Evolutionary conservation across 2,329 filamentous ascomycete genomes (phyloP).

Genomic region (Colletotrichum gloeosporioides): DNA sequence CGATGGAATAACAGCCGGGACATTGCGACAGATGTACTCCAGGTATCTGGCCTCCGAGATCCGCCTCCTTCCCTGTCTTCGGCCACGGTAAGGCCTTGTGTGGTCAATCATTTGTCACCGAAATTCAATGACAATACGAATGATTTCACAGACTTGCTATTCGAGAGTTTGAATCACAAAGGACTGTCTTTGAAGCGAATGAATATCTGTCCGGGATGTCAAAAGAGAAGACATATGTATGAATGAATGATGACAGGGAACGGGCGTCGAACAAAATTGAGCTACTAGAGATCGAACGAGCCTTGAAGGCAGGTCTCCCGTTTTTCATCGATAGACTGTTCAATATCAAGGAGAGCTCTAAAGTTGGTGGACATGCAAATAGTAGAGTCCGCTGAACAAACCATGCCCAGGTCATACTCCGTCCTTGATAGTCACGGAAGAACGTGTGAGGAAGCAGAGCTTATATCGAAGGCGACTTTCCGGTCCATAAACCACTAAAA

Average conservation of each 20-base stretch:
- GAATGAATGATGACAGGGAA: fast-evolving
- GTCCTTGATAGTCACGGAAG: background rate
- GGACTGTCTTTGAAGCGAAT: background rate
- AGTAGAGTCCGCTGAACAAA: background rate
- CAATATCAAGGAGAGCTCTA: background rate
- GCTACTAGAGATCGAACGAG: fast-evolving
- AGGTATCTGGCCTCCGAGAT: background rate
- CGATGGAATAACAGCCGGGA: too few relatives aligned
- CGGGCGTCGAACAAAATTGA: fast-evolving
- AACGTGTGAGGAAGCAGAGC: background rate
- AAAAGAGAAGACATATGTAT: background rate
- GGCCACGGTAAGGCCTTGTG: background rate
- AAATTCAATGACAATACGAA: background rate
- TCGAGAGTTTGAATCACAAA: background rate
- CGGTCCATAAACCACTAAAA: fast-evolving
- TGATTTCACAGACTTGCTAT: background rate
- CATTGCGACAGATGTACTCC: too few relatives aligned
- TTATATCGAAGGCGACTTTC: fast-evolving
- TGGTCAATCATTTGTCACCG: background rate
- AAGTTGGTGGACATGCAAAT: background rate
- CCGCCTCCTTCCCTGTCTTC: background rate
- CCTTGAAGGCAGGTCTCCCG: background rate
- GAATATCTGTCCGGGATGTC: background rate
- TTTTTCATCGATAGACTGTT: fast-evolving
- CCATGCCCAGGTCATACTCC: background rate